Conservation (phyloP, 225 moss, liverwort and hornwort genomes). For the Straminergon stramineum region DNA sequence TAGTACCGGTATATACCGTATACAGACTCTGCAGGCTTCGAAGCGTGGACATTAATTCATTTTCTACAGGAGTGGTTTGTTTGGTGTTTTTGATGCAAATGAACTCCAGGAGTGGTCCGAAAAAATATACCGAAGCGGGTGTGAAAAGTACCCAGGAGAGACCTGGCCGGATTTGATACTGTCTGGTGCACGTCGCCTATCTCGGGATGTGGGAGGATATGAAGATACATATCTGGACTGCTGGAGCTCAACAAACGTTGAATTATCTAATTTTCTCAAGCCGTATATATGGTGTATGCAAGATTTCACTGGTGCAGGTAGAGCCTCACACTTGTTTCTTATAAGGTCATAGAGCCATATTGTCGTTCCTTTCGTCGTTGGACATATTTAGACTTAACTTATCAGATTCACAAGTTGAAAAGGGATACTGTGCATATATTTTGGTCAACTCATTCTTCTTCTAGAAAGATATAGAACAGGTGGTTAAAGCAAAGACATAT, state of each 20-base stretch:
- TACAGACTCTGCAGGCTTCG: background rate
- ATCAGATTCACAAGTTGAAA: background rate
- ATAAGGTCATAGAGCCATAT: background rate
- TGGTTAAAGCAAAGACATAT: background rate
- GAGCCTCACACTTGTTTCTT: background rate
- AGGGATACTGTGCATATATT: background rate
- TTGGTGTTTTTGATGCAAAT: background rate
- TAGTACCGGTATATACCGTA: background rate
- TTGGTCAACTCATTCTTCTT: background rate
- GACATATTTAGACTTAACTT: background rate
- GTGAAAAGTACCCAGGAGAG: background rate
- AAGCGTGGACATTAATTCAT: background rate
- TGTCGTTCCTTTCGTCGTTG: background rate
- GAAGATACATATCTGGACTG: background rate
- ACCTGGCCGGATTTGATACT: background rate
- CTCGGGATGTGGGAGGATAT: background rate
- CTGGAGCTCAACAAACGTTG: background rate
- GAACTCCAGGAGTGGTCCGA: background rate
- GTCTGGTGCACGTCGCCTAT: constrained; percentile 1
- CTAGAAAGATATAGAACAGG: background rate
- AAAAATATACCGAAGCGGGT: background rate
- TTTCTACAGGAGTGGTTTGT: background rate
- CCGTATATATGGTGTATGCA: background rate
- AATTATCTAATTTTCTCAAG: background rate
- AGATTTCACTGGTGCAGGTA: background rate